Conservation (phyloP, 306 rosid genomes). For the Clitoria ternatea region DNA sequence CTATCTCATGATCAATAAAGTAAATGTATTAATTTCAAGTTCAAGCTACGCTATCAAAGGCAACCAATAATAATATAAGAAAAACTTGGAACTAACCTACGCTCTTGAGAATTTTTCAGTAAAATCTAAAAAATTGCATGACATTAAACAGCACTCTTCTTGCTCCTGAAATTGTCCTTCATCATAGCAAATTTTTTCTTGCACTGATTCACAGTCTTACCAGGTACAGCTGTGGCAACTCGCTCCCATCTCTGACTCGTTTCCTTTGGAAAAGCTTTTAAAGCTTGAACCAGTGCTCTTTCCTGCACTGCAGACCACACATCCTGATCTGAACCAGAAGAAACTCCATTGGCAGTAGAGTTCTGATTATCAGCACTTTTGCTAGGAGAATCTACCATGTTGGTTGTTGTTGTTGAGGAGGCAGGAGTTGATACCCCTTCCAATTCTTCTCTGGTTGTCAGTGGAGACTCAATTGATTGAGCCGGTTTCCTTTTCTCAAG, state of each 20-base stretch:
- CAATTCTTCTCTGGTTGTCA: conserved; percentile 78
- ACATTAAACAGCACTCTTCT: conserved; percentile 56
- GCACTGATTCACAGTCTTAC: conserved; percentile 85
- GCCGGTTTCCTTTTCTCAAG: conserved; percentile 94
- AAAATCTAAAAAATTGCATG: conserved; percentile 31
- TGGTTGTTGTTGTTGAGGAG: conserved; percentile 26
- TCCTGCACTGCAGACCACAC: conserved; percentile 91
- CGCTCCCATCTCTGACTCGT: conserved; percentile 89
- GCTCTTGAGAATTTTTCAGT: conserved; percentile 22
- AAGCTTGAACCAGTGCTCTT: conserved; percentile 89
- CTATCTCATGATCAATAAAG: conserved; percentile 9
- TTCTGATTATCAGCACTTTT: conserved; percentile 30
- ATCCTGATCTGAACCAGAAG: conserved; percentile 66
- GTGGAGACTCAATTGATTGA: conserved; percentile 82
- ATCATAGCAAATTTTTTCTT: conserved; percentile 76
- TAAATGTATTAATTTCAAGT: conserved; percentile 3
- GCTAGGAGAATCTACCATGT: conserved; percentile 30
- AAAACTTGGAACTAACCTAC: conserved; percentile 6
- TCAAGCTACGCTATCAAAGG: conserved; percentile 1
- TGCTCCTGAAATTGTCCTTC: conserved; percentile 92
- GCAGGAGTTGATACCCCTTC: conserved; percentile 41
- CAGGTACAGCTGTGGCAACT: conserved; percentile 90
- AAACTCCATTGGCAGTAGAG: conserved; percentile 46
- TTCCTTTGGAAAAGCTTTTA: conserved; percentile 93
- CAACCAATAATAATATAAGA: neutral